phyloP scores from a whole-genome alignment of 2,329 filamentous ascomycete genomes.

The Pseudocercospora cruenta region DNA sequence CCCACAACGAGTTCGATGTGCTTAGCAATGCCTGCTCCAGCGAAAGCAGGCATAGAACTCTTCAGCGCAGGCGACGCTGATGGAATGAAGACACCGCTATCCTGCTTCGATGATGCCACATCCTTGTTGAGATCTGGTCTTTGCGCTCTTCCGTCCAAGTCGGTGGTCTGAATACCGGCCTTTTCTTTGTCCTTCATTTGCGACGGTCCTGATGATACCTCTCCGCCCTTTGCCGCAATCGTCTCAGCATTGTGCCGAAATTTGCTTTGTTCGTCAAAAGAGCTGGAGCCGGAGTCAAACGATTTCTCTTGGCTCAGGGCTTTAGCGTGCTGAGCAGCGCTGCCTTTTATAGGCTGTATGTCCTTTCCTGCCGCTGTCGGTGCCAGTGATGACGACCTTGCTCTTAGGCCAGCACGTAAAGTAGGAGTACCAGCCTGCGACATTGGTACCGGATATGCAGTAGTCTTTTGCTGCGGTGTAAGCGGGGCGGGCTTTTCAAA shows the following conservation, averaged over 20 bases:
- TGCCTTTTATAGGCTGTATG: background rate
- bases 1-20: conserved; percentile 31
- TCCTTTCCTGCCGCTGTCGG: background rate
- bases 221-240: background rate
- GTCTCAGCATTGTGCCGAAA: background rate
- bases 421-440: background rate
- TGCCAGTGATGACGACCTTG: background rate
- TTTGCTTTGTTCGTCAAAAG: background rate
- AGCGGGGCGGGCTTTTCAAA: background rate
- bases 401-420: background rate
- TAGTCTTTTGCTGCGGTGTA: background rate
- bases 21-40: conserved; percentile 5
- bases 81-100: conserved; percentile 1
- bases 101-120: background rate
- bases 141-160: background rate
- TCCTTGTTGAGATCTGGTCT: too few relatives aligned
- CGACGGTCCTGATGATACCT: background rate
- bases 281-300: background rate
- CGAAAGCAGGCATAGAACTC: conserved; percentile 4
- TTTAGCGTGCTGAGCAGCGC: background rate
- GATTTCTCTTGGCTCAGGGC: background rate
- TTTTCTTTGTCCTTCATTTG: background rate
- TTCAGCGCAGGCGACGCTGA: background rate
- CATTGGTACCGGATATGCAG: background rate
- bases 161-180: background rate